phyloP scores from a whole-genome alignment of 192 early-diverging fungal species.

The Tieghemiomyces parasiticus region DNA sequence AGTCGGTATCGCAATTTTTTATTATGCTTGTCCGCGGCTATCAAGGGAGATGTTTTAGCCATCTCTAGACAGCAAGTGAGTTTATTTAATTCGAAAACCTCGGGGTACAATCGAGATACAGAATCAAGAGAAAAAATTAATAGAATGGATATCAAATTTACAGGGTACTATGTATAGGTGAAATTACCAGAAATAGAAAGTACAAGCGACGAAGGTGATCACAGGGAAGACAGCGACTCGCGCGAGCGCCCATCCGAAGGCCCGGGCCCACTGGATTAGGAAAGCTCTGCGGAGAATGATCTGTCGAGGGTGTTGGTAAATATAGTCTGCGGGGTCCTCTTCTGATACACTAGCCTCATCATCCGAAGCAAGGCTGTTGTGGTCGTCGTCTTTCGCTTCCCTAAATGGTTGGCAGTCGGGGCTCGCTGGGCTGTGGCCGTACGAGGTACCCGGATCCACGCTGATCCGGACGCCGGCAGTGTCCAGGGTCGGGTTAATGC shows the following conservation, averaged over 20 bases:
- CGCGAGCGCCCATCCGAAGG: neutral
- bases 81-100: too few relatives aligned
- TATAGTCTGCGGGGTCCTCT: too few relatives aligned
- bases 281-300: neutral
- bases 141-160: neutral
- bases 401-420: neutral
- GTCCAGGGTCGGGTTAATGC: neutral
- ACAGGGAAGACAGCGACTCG: neutral
- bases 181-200: neutral
- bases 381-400: neutral
- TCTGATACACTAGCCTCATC: neutral
- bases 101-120: too few relatives aligned
- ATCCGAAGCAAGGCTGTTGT: neutral
- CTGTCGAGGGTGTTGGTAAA: too few relatives aligned
- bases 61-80: too few relatives aligned
- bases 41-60: too few relatives aligned
- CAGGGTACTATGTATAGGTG: neutral
- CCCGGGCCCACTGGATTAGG: neutral
- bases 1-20: too few relatives aligned
- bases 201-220: neutral
- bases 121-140: neutral
- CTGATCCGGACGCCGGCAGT: neutral
- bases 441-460: neutral
- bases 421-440: neutral
- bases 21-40: too few relatives aligned